Conservation (phyloP, 2,329 filamentous ascomycete genomes). For the Karstenula rhodostoma region DNA sequence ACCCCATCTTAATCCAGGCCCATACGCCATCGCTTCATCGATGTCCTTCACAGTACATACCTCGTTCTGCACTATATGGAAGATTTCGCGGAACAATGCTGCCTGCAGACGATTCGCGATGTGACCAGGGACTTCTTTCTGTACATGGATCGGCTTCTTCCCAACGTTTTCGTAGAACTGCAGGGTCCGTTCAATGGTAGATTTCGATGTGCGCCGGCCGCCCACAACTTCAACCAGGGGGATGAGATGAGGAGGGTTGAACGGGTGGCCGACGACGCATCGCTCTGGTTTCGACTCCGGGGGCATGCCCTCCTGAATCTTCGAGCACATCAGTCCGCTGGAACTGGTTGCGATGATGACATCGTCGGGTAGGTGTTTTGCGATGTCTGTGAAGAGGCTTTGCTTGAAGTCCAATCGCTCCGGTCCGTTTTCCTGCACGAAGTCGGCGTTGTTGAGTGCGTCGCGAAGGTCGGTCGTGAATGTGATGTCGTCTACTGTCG, state of each 20-base stretch:
- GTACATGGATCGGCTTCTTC: constrained; percentile 52
- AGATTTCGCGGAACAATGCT: constrained; percentile 25
- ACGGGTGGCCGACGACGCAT: constrained; percentile 57
- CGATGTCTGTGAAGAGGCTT: constrained; percentile 48
- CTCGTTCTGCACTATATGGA: constrained; percentile 23
- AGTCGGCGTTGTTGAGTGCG: constrained; percentile 36
- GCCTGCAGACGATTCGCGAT: constrained; percentile 57
- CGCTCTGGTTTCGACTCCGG: constrained; percentile 38
- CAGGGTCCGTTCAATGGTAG: constrained; percentile 38
- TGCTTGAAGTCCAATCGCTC: constrained; percentile 53
- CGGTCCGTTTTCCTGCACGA: constrained; percentile 53
- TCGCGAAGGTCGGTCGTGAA: constrained; percentile 31
- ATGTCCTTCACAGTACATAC: constrained; percentile 26
- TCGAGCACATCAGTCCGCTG: constrained; percentile 49
- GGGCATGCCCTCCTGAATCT: constrained; percentile 33
- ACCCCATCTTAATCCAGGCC: constrained; percentile 28
- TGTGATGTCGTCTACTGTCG: constrained; percentile 16
- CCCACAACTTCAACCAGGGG: constrained; percentile 58
- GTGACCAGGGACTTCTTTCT: constrained; percentile 54
- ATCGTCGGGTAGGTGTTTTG: constrained; percentile 34
- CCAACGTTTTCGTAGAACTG: constrained; percentile 52
- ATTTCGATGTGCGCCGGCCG: constrained; percentile 38
- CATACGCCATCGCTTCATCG: constrained; percentile 27
- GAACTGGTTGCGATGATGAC: constrained; percentile 53
- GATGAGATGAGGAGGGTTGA: constrained; percentile 60